Evolutionary conservation across 768 basidiomycete genomes (phyloP).

Genomic region (Suillus placidus): DNA sequence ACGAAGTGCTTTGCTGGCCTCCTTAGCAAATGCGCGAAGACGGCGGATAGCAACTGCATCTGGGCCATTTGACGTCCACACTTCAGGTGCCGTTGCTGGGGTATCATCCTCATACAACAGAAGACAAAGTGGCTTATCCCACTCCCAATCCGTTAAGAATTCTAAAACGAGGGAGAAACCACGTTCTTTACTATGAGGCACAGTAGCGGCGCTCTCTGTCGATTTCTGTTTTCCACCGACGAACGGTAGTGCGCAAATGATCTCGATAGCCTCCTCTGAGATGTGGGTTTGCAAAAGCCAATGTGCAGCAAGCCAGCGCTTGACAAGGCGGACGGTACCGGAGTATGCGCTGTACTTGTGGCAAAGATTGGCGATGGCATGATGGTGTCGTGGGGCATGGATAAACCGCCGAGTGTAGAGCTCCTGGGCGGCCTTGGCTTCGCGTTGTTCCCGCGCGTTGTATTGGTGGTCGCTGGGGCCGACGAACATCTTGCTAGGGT

Average conservation of each 20-base stretch:
- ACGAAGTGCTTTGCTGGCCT: slow-evolving; percentile 64
- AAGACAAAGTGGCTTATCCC: slow-evolving; percentile 73
- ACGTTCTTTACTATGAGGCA: slow-evolving; percentile 76
- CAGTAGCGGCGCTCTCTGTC: slow-evolving; percentile 42
- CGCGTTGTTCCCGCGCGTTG: slow-evolving; percentile 48
- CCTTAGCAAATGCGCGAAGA: slow-evolving; percentile 71
- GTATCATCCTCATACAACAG: slow-evolving; percentile 57
- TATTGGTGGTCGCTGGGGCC: slow-evolving; percentile 20
- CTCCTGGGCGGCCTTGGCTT: slow-evolving; percentile 59
- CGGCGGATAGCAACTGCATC: slow-evolving; percentile 75
- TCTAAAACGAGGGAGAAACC: slow-evolving; percentile 77
- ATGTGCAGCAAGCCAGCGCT: slow-evolving; percentile 92
- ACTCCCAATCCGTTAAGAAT: slow-evolving; percentile 82
- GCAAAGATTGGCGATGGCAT: slow-evolving; percentile 74
- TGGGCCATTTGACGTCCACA: slow-evolving; percentile 76
- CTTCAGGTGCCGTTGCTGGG: slow-evolving; percentile 20
- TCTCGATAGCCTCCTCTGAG: slow-evolving; percentile 77
- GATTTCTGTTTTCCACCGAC: slow-evolving; percentile 45
- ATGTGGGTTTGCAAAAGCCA: slow-evolving; percentile 81
- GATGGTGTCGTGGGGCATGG: slow-evolving; percentile 83
- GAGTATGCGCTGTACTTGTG: slow-evolving; percentile 82
- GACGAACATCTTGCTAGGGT: slow-evolving; percentile 37
- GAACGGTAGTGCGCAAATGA: slow-evolving; percentile 82
- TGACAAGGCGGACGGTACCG: slow-evolving; percentile 83
- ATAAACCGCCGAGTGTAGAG: slow-evolving; percentile 73